Evolutionary conservation across 2,329 filamentous ascomycete genomes (phyloP).

Genomic region (Tolypocladium sp.): DNA sequence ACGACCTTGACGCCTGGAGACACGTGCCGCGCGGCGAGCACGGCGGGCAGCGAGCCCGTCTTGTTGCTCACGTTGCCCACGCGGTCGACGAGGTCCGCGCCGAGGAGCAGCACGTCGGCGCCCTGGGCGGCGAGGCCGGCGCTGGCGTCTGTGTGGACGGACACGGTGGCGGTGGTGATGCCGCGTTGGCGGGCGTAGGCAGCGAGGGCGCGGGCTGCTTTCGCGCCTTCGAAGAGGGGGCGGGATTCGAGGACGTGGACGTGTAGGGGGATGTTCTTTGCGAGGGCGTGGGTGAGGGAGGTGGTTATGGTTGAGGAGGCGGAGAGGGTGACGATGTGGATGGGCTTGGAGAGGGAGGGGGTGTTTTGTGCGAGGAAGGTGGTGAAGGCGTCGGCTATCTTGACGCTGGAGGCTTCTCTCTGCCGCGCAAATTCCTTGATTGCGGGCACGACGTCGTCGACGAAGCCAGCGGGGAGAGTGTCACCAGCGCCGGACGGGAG

Average conservation of each 20-base stretch:
- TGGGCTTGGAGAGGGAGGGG: constrained; percentile 7
- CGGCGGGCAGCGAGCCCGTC: constrained; percentile 50
- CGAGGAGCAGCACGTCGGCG: constrained; percentile 52
- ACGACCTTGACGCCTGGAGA: constrained; percentile 38
- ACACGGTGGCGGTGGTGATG: constrained; percentile 22
- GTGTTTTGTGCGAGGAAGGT: constrained; percentile 17
- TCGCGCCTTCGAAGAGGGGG: constrained; percentile 56
- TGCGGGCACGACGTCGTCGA: constrained; percentile 11
- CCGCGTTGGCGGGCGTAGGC: constrained; percentile 22
- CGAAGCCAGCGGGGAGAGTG: not conserved
- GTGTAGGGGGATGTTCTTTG: constrained; percentile 32
- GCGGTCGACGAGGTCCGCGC: constrained; percentile 52
- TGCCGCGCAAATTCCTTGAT: constrained; percentile 8
- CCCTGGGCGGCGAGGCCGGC: constrained; percentile 40
- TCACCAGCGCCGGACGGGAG: constrained; percentile 8
- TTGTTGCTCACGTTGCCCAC: constrained; percentile 57
- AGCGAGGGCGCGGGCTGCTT: constrained; percentile 41
- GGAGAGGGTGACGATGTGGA: constrained; percentile 51
- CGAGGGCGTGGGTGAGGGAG: constrained; percentile 33
- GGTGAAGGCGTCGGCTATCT: constrained; percentile 25
- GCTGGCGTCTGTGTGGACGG: constrained; percentile 51
- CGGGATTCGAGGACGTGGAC: constrained; percentile 57
- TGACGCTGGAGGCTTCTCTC: constrained; percentile 14
- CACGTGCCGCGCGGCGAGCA: constrained; percentile 43
- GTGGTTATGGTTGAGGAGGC: constrained; percentile 51